Evolutionary conservation across 2,329 filamentous ascomycete species (phyloP).

Genomic region (Fusarium sp.): DNA sequence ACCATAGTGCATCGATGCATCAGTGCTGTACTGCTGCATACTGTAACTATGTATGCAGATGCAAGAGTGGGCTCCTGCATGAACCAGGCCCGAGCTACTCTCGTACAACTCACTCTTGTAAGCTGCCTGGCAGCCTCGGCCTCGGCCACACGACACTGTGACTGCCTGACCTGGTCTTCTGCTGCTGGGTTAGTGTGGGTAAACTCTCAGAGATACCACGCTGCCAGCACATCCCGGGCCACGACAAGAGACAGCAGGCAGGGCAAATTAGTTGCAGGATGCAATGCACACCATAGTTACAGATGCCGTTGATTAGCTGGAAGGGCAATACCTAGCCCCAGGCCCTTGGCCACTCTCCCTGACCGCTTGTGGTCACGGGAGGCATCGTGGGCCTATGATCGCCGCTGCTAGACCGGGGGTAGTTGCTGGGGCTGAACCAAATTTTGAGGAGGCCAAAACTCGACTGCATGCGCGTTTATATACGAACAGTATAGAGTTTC

Average conservation of each 20-base stretch:
- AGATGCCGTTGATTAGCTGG: conserved; percentile 47
- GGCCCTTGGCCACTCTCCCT: conserved; percentile 38
- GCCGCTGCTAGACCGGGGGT: conserved; percentile 45
- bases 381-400: conserved; percentile 44
- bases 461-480: conserved; percentile 9
- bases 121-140: conserved; percentile 29
- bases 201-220: conserved; percentile 23
- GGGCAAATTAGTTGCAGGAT: conserved; percentile 50
- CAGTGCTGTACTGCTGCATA: conserved; percentile 45
- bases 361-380: conserved; percentile 49
- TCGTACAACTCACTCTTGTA: conserved; percentile 26
- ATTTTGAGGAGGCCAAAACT: conserved; percentile 21
- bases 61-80: conserved; percentile 48
- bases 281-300: conserved; percentile 52
- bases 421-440: conserved; percentile 28
- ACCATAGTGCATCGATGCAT: conserved; percentile 40
- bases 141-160: conserved; percentile 24
- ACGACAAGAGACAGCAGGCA: conserved; percentile 39
- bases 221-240: conserved; percentile 45
- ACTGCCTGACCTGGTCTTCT: conserved; percentile 18
- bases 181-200: conserved; percentile 25
- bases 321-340: conserved; percentile 25
- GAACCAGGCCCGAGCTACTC: conserved; percentile 46
- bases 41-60: conserved; percentile 33
- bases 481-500: conserved; percentile 21